Conservation (phyloP, 768 basidiomycete genomes). For the Asterophora lycoperdoides region DNA sequence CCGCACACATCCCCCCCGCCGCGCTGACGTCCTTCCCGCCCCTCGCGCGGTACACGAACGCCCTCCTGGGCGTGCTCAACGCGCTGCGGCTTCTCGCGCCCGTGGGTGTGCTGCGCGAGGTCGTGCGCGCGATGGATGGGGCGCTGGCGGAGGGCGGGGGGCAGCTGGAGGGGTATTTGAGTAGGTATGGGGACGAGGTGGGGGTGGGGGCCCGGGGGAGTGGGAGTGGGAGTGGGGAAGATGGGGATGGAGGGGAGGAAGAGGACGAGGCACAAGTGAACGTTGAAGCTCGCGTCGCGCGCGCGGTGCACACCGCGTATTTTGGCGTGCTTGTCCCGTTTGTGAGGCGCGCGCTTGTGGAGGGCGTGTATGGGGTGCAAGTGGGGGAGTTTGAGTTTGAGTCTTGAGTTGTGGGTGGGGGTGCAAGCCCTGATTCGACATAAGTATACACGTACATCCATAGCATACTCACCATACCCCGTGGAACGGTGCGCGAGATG, state of each 20-base stretch:
- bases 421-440: too few species aligned
- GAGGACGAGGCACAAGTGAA: conserved; percentile 21
- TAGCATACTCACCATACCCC: too few species aligned
- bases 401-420: too few species aligned
- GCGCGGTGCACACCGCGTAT: conserved; percentile 54
- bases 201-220: conserved; percentile 38
- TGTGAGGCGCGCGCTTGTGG: conserved; percentile 59
- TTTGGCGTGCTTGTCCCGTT: conserved; percentile 66
- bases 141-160: conserved; percentile 44
- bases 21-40: conserved; percentile 71
- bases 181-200: conserved; percentile 4
- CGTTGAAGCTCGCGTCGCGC: conserved; percentile 29
- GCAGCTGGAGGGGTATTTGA: conserved; percentile 32
- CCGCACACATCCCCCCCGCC: conserved; percentile 66
- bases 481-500: too few species aligned
- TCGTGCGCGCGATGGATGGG: conserved; percentile 47
- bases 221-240: conserved; percentile 3
- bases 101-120: conserved; percentile 45
- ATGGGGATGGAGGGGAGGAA: conserved; percentile 5
- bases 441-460: too few species aligned
- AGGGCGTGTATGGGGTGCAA: conserved; percentile 63
- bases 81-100: conserved; percentile 79
- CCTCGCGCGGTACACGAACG: conserved; percentile 70
- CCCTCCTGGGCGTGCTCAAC: conserved; percentile 71
- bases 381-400: too few species aligned